These are phyloP conservation scores for Saturnispora gosingensis DNA, from an alignment of 805 yeast species.

Conservation along the genomic window DNA sequence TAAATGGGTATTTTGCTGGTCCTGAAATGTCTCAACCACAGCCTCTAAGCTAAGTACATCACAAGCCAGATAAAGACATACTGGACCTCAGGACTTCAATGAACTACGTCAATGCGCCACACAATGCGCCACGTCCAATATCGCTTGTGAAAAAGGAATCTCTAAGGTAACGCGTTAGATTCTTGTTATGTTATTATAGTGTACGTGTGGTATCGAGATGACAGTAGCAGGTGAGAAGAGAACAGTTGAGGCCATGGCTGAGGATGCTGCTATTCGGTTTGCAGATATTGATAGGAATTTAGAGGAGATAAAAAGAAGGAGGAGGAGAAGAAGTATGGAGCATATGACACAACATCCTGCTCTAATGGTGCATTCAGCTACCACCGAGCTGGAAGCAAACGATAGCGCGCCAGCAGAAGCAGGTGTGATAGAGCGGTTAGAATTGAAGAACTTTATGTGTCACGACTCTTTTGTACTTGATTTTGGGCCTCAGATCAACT, in stretches of 20 bases:
- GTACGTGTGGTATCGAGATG: background rate
- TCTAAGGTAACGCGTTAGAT: background rate
- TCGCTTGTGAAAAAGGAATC: background rate
- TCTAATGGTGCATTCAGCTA: background rate
- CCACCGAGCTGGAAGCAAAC: slow-evolving; percentile 4
- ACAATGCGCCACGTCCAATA: background rate
- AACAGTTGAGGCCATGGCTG: background rate
- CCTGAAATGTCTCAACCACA: background rate
- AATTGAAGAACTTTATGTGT: slow-evolving; percentile 76
- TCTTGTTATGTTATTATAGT: background rate
- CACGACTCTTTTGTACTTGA: slow-evolving; percentile 71
- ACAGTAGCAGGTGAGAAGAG: background rate
- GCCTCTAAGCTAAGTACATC: background rate
- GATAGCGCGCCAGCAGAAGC: slow-evolving; percentile 35
- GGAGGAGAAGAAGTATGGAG: slow-evolving; percentile 9
- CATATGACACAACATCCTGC: slow-evolving; percentile 19
- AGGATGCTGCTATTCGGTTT: slow-evolving; percentile 12
- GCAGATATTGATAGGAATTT: slow-evolving; percentile 23
- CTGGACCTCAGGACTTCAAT: background rate
- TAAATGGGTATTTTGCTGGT: background rate
- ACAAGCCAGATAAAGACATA: no score
- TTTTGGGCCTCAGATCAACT: slow-evolving; percentile 73
- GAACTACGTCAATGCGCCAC: background rate
- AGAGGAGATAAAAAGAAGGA: slow-evolving; percentile 5
- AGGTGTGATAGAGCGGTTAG: slow-evolving; percentile 60